Percentiles rank a stretch among this genome's conserved stretches.
Conservation (phyloP, 805 yeast genomes). For the Starmera amethionina region DNA sequence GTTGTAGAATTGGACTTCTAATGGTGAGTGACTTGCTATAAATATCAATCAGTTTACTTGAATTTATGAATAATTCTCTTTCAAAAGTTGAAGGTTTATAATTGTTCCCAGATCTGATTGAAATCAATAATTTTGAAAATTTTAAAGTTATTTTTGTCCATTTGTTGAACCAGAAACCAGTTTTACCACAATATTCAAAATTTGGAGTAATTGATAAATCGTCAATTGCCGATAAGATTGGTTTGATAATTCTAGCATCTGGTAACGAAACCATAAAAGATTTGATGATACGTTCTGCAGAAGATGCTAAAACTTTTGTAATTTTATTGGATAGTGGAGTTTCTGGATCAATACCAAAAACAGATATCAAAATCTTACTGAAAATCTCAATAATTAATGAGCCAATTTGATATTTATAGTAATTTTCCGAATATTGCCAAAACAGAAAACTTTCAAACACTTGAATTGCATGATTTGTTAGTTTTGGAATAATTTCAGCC, state of each 20-base stretch:
- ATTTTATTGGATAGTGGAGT: constrained; percentile 28
- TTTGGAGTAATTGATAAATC: constrained; percentile 27
- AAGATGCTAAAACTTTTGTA: constrained; percentile 38
- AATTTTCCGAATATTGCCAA: constrained; percentile 52
- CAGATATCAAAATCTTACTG: constrained; percentile 38
- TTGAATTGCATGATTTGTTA: constrained; percentile 47
- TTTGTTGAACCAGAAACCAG: constrained; percentile 36
- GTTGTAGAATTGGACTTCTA: constrained; percentile 40
- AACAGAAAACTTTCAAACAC: constrained; percentile 65
- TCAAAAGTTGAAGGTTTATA: constrained; percentile 59
- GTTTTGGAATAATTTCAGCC: constrained; percentile 42
- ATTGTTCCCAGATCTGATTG: constrained; percentile 42
- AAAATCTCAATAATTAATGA: constrained; percentile 43
- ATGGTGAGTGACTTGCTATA: constrained; percentile 41
- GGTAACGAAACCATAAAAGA: constrained; percentile 47
- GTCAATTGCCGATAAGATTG: constrained; percentile 43
- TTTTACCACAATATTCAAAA: constrained; percentile 31
- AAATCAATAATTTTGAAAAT: constrained; percentile 46
- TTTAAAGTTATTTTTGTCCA: constrained; percentile 44
- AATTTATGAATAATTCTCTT: constrained; percentile 39
- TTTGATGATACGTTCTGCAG: constrained; percentile 41
- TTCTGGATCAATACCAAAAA: constrained; percentile 43
- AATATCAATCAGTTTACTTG: constrained; percentile 47
- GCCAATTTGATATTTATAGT: constrained; percentile 57
- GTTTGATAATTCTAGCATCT: constrained; percentile 42